Evolutionary conservation across 495 filamentous ascomycete genomes (phyloP), one percentile per base, ranked within the genome.

Genomic region (Cercophora newfieldiana): DNA sequence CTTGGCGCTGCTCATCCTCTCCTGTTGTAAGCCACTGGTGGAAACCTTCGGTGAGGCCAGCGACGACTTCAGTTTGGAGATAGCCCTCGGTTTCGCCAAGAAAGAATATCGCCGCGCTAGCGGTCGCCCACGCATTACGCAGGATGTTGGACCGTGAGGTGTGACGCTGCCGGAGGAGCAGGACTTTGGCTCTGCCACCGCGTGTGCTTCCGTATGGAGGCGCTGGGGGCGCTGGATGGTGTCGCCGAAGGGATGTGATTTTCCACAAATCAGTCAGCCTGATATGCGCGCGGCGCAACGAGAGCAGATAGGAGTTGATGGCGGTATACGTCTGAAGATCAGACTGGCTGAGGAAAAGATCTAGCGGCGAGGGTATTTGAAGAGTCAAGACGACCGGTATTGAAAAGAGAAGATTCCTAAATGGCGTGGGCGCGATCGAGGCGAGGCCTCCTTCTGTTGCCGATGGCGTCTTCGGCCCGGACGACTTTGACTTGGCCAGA

Each of bases 41-140:
- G 51, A 83, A 90, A 74, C 90, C 91, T 81, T 76, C 81, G 83
- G 90, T 96, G 0, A 91, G 89, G 8, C 88, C 88, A 60, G 89
- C 85, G 19, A 97, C 87, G 1, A 97, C 89, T 74, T 97, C 93
- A 2, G 91, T 92, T 72, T 97, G 93, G 66, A 97, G 88, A 68
- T 95, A 97, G 14, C 85, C 87, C 63, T 92, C 90, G 14, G 90
- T 86, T 67, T 97, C 93, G 0, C 90, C 90, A 3, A 99, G 81
- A 66, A 97, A 90, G 77, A 96, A 97, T 0, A 94, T 82, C 0
- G 91, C 90, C 3, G 91, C 90, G 68, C 90, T 90, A 66, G 88
- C 85, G 1, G 90, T 93, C 2, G 93, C 93, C 94, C 95, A 99
- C 0, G 94, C 83, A 22, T 84, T 89, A 10, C 95, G 82, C 82